phyloP scores from a whole-genome alignment of 805 yeast genomes.

The Crinitomyces ghanaensis region DNA sequence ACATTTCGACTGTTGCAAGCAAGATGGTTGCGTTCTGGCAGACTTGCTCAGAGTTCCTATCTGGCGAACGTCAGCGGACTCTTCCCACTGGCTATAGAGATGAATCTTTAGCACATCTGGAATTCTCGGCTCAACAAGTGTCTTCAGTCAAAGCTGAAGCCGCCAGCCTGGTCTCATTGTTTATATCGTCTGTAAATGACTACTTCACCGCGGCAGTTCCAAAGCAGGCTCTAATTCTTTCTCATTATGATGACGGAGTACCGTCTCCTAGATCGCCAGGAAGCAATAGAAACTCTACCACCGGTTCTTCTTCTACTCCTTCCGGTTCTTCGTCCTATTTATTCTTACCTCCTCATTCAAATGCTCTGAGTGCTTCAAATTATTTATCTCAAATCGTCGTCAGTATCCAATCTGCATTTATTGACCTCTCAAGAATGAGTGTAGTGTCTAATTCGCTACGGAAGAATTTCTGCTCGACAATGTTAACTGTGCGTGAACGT shows the following conservation, averaged over 20 bases:
- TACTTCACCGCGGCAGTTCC: too few species aligned
- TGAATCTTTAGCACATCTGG: slow-evolving; percentile 28
- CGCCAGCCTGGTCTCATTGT: slow-evolving; percentile 28
- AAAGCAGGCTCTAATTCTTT: slow-evolving; percentile 4
- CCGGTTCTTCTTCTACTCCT: background rate
- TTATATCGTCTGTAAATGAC: slow-evolving; percentile 19
- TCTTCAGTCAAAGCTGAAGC: slow-evolving; percentile 30
- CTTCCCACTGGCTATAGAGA: slow-evolving; percentile 34
- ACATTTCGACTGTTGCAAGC: slow-evolving; percentile 28
- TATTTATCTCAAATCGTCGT: slow-evolving; percentile 38
- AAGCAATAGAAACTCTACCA: background rate
- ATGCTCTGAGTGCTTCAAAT: slow-evolving; percentile 46
- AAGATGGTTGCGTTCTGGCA: slow-evolving; percentile 43
- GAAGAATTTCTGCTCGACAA: too few species aligned
- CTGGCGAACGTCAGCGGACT: slow-evolving; percentile 34
- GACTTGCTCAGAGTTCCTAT: slow-evolving; percentile 42
- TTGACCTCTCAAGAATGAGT: slow-evolving; percentile 36
- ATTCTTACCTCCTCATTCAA: slow-evolving; percentile 54
- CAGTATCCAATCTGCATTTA: slow-evolving; percentile 31
- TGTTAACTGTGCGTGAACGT: slow-evolving; percentile 32
- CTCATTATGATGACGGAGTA: background rate
- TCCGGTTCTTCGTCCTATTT: slow-evolving; percentile 29
- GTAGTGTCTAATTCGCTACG: too few species aligned
- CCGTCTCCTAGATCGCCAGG: background rate
- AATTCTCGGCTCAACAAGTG: slow-evolving; percentile 34